These are phyloP conservation scores for Penicillium griseofulvum DNA, from an alignment of 2,329 filamentous ascomycete genomes.

Conservation along the genomic window DNA sequence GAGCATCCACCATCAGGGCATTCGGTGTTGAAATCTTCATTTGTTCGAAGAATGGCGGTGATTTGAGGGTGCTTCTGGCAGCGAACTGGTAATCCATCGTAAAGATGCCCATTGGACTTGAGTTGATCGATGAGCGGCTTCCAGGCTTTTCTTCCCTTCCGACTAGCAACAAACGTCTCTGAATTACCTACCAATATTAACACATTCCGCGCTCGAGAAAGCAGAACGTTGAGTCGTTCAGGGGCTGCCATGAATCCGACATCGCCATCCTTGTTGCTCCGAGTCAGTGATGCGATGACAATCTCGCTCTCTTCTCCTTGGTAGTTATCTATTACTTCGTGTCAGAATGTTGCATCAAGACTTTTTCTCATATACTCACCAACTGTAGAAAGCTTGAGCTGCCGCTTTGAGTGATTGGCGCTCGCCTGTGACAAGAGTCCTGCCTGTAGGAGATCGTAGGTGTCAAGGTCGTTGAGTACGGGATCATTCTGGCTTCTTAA, in stretches of 20 bases:
- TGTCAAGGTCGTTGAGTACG: slow-evolving; percentile 67
- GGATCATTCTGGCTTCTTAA: slow-evolving; percentile 61
- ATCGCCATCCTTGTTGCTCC: slow-evolving; percentile 62
- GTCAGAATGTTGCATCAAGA: too few relatives aligned
- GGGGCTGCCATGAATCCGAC: slow-evolving; percentile 69
- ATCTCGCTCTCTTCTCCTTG: slow-evolving; percentile 76
- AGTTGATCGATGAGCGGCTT: slow-evolving; percentile 56
- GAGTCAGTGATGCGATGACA: slow-evolving; percentile 64
- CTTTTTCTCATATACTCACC: slow-evolving; percentile 51
- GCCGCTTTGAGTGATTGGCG: slow-evolving; percentile 52
- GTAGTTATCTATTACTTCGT: slow-evolving; percentile 74
- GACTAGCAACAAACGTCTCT: slow-evolving; percentile 61
- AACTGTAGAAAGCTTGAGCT: slow-evolving; percentile 65
- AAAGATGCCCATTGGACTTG: slow-evolving; percentile 51
- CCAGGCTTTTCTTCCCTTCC: slow-evolving; percentile 61
- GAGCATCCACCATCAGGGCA: slow-evolving; percentile 71
- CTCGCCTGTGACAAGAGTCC: slow-evolving; percentile 59
- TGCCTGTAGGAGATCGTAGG: slow-evolving; percentile 59
- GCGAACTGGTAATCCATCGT: slow-evolving; percentile 59
- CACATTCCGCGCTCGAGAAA: slow-evolving; percentile 64
- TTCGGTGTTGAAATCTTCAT: slow-evolving; percentile 58
- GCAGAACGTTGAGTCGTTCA: slow-evolving; percentile 67
- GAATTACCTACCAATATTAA: slow-evolving; percentile 70
- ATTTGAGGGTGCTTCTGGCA: slow-evolving; percentile 60
- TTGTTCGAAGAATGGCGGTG: slow-evolving; percentile 46